phyloP scores from a whole-genome alignment of 2,329 filamentous ascomycete species.

The Neospermospora avenae region DNA sequence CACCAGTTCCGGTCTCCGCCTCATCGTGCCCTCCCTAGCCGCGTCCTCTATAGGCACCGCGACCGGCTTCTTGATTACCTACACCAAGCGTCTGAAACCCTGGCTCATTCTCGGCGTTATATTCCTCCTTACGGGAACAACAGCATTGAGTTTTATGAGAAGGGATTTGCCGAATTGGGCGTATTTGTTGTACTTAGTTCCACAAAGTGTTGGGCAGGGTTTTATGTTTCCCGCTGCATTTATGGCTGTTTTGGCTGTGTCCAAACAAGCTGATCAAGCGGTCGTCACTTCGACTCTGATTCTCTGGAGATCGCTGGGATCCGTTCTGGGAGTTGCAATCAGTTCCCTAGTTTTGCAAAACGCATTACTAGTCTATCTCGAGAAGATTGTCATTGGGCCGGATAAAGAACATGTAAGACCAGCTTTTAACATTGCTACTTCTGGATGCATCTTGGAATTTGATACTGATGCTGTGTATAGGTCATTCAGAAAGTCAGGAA shows the following conservation, averaged over 20 bases:
- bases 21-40: slow-evolving; percentile 60
- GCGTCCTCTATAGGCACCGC: slow-evolving; percentile 52
- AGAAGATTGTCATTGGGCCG: slow-evolving; percentile 53
- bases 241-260: slow-evolving; percentile 59
- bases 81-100: slow-evolving; percentile 57
- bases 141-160: slow-evolving; percentile 47
- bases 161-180: slow-evolving; percentile 48
- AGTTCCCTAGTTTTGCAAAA: slow-evolving; percentile 75
- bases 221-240: slow-evolving; percentile 64
- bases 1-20: slow-evolving; percentile 68
- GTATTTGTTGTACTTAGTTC: slow-evolving; percentile 56
- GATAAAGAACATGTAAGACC: slow-evolving; percentile 47
- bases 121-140: slow-evolving; percentile 48
- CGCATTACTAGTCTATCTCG: slow-evolving; percentile 57
- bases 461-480: slow-evolving; percentile 18
- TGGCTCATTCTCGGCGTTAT: slow-evolving; percentile 51
- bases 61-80: slow-evolving; percentile 61
- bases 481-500: slow-evolving; percentile 51
- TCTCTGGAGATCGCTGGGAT: slow-evolving; percentile 68
- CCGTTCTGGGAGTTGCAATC: slow-evolving; percentile 69
- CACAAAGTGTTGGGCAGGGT: slow-evolving; percentile 56
- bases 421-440: background rate
- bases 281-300: slow-evolving; percentile 68
- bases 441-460: background rate
- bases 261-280: slow-evolving; percentile 59